A percentile compares a stretch with the other conserved stretches of the same genome.
These are phyloP conservation scores for Ophiostoma sp. DNA, from an alignment of 2,329 filamentous ascomycete genomes.

Conservation along the genomic window DNA sequence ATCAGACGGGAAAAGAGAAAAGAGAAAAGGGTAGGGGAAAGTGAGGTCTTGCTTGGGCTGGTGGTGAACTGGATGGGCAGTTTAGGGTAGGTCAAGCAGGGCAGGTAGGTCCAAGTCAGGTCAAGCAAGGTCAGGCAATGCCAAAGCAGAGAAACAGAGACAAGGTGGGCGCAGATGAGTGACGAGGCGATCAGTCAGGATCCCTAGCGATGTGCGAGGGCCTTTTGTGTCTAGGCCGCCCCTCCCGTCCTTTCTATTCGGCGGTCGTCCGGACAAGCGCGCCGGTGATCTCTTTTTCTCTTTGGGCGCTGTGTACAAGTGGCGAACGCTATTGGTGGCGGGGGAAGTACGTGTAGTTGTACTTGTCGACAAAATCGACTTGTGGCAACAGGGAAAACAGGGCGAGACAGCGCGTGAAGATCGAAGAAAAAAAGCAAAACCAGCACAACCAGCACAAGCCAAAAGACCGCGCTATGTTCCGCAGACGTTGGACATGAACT, in stretches of 20 bases:
- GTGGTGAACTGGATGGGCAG: neutral
- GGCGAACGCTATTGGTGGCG: neutral
- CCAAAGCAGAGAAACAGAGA: neutral
- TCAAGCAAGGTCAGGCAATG: neutral
- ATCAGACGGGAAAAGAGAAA: neutral
- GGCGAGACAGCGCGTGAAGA: neutral
- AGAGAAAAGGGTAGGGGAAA: neutral
- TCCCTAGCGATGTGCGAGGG: constrained; percentile 6
- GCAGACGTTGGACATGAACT: neutral
- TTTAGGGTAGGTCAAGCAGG: neutral
- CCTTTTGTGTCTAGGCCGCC: constrained; percentile 13
- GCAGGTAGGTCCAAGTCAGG: neutral
- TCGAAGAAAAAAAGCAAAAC: neutral
- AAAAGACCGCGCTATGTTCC: constrained; percentile 7
- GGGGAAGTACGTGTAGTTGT: neutral
- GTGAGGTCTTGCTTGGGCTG: neutral
- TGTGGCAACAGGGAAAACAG: constrained; percentile 4
- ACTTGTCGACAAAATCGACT: constrained; percentile 5
- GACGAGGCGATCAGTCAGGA: constrained; percentile 18
- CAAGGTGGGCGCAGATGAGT: constrained; percentile 3
- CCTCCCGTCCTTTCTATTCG: constrained; percentile 3
- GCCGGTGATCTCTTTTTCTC: neutral
- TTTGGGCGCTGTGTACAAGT: neutral
- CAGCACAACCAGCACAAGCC: neutral
- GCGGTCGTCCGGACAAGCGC: neutral